Base-by-base conservation (phyloP, 176 grass and related monocot species). In the Carex scoparia region DNA sequence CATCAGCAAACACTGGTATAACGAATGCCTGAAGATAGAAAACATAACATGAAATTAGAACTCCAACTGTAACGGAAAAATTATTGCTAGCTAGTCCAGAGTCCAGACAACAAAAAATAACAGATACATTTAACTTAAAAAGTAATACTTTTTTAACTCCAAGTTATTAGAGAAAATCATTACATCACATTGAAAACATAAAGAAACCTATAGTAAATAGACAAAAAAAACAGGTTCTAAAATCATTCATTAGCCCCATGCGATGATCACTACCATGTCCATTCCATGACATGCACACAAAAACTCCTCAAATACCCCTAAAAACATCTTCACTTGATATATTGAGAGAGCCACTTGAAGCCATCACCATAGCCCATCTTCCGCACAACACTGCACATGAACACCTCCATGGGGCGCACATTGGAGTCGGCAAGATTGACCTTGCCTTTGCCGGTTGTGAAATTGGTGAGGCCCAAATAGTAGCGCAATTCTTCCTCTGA, bases 301-400 rank as follows among this genome's bases (percentile, higher is more conserved):
- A 70, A 71, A 71, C 51, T 58, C 74, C 74, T 57, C 53, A 0
- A 79, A 79, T 35, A 16, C 53, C 74, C 35, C 53, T 58, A 19
- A 60, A 80, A 61, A 80, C 62, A 65, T 0, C n/a, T 61, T 85
- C 86, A 95, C 84, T 91, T 91, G 32, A 95, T 91, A 85, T 95
- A 91, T 16, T 95, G 89, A 4, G 94, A 85, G 57, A 96, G 16
- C 94, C 94, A 96, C 76, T 23, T 87, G 69, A 96, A 91, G 18
- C 89, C 94, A 0, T 93, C 91, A 18, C 89, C 86, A 53, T 96
- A 96, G 11, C 94, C 94, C 94, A 91, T 96, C 86, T 91, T 91
- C 2, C 89, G 79, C 0, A 87, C 94, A 0, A 96, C 75, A 84
- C 92, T 94, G 88, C 92, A 94, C 90, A 92, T 94, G 92, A 94